Evolutionary conservation across 176 grass and related monocot species (phyloP).

Genomic region (Cenchrus fungigraminus): DNA sequence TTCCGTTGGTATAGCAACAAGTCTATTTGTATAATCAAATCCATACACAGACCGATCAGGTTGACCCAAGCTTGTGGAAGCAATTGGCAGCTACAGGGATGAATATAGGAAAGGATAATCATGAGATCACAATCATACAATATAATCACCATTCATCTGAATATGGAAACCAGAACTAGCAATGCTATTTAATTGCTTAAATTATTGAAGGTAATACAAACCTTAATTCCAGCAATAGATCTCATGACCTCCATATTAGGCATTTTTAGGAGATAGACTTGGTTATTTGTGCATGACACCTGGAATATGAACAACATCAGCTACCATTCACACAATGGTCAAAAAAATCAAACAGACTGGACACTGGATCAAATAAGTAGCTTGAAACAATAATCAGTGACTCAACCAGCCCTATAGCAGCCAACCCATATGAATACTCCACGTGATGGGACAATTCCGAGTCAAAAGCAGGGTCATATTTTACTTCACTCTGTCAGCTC

Average conservation of each 20-base stretch:
- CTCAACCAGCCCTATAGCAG: neutral
- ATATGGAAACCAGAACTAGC: neutral
- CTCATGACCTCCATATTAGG: slow-evolving; percentile 93
- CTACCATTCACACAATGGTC: neutral
- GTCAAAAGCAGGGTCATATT: neutral
- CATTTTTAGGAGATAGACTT: slow-evolving; percentile 85
- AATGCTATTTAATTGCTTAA: slow-evolving; percentile 7
- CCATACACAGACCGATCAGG: slow-evolving; percentile 44
- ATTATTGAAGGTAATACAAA: slow-evolving; percentile 35
- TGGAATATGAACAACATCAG: slow-evolving; percentile 42
- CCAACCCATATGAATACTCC: neutral
- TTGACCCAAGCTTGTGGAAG: slow-evolving; percentile 33
- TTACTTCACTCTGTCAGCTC: neutral
- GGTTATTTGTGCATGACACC: slow-evolving; percentile 84
- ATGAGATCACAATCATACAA: slow-evolving; percentile 31
- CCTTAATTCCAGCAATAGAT: slow-evolving; percentile 92
- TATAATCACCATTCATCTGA: slow-evolving; percentile 6
- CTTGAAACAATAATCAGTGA: neutral
- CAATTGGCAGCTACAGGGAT: slow-evolving; percentile 62
- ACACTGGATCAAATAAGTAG: slow-evolving; percentile 17
- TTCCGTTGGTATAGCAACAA: slow-evolving; percentile 75
- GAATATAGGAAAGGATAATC: slow-evolving; percentile 27
- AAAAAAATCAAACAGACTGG: slow-evolving; percentile 2
- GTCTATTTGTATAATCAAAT: slow-evolving; percentile 67
- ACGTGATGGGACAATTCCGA: neutral